Evolutionary conservation across 495 filamentous ascomycete species (phyloP).

Genomic region (Penicillium goetzii): DNA sequence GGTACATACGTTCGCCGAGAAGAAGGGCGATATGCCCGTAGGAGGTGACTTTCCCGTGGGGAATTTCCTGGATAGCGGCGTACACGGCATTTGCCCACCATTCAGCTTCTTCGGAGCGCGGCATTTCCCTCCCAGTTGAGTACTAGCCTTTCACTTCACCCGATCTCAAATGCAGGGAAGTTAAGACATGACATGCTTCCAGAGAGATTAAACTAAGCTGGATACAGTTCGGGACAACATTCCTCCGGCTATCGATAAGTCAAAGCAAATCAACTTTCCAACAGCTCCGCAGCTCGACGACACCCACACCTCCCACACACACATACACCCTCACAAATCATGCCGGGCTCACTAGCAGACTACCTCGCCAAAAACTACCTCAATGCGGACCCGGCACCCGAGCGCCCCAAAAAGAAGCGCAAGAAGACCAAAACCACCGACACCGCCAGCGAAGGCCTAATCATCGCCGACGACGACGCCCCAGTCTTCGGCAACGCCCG

Average conservation of each 20-base stretch:
- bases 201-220: slow-evolving; percentile 8
- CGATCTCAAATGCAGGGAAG: neutral
- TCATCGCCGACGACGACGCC: slow-evolving; percentile 91
- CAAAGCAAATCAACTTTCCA: slow-evolving; percentile 11
- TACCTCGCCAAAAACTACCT: slow-evolving; percentile 97
- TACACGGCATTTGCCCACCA: slow-evolving; percentile 86
- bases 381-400: slow-evolving; percentile 63
- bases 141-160: neutral
- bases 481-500: slow-evolving; percentile 63
- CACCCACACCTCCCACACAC: neutral
- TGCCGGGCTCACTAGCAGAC: slow-evolving; percentile 65
- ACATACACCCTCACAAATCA: slow-evolving; percentile 6
- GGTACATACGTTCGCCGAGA: slow-evolving; percentile 68
- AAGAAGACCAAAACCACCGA: slow-evolving; percentile 79
- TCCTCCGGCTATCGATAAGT: slow-evolving; percentile 36
- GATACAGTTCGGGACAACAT: slow-evolving; percentile 29
- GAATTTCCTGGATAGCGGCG: slow-evolving; percentile 80
- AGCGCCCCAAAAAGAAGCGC: slow-evolving; percentile 72
- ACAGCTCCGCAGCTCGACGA: neutral
- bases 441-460: slow-evolving; percentile 62
- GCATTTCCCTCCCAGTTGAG: slow-evolving; percentile 48
- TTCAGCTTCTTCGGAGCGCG: slow-evolving; percentile 80
- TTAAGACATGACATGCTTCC: neutral
- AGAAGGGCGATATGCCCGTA: slow-evolving; percentile 88
- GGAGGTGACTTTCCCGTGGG: slow-evolving; percentile 77